Base-by-base conservation (phyloP, 352 stramenopile species). In the Phytophthora brassicae region DNA sequence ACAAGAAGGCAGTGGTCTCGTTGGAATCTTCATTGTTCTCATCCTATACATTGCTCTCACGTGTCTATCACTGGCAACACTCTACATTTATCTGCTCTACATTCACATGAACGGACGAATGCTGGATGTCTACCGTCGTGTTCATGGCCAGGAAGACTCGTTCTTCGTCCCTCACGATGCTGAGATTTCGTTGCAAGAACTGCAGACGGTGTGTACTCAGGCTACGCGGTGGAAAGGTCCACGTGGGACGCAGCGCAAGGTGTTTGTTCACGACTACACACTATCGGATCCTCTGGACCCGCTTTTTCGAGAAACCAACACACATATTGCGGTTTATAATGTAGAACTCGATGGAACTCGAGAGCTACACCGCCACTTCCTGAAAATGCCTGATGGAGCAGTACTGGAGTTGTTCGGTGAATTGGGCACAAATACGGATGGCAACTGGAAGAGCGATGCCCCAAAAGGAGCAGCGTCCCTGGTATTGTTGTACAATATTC, bases 141-240 rank as follows among this genome's bases (percentile, higher is more conserved):
- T 96, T 8, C 82, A 95, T 57, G 84, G 68, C 8, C 72, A 81
- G 8, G 81, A 94, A 42, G 60, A 74, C 43, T 51, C 76, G 1
- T 92, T 97, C 42, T 96, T 96, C 56, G 64, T 97, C 13, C 90
- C 90, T n/a, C 79, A 97, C 39, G 89, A 97, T 66, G 79, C 86
- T 45, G 90, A 97, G 43, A 57, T 97, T 16, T 91, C 81, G 3
- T 49, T 83, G 2, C 62, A 82, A 13, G 89, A 97, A 59, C 63
- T 97, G 13, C 53, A 77, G 20, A 59, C 72, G n/a, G 75, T 95
- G 8, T 90, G 79, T 59, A 70, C 72, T 14, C 59, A 80, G 16
- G 86, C 88, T 0, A 61, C 49, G n/a, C 76, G 75, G 1, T 97
- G 81, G 79, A 82, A 82, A 62, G 81, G 77, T 0, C 73, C 79